phyloP scores from a whole-genome alignment of 176 grass and related monocot species.

The Musa acuminata region DNA sequence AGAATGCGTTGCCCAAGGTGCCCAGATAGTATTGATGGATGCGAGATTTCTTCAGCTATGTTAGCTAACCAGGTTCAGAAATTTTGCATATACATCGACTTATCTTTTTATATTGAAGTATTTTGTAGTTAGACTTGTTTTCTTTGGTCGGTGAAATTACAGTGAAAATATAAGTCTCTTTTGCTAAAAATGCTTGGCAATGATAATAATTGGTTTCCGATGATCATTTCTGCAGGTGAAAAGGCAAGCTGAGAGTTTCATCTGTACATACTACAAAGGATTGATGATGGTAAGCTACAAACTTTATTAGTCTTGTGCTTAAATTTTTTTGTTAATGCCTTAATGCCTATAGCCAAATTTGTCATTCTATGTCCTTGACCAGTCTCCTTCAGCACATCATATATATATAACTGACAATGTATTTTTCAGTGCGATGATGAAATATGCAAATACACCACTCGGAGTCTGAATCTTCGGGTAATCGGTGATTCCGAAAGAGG shows the following conservation, averaged over 20 bases:
- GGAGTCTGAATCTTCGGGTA: conserved; percentile 68
- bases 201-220: conserved; percentile 16
- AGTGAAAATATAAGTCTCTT: not conserved
- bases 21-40: conserved; percentile 44
- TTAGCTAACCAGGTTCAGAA: conserved; percentile 76
- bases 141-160: not conserved
- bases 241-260: conserved; percentile 89
- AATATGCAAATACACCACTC: conserved; percentile 69
- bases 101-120: not conserved
- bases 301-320: conserved; percentile 4
- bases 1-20: conserved; percentile 75
- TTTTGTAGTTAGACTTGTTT: not conserved
- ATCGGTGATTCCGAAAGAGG: conserved; percentile 80
- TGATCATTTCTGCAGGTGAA: conserved; percentile 50
- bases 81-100: not conserved
- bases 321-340: not conserved
- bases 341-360: not conserved
- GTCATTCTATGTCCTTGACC: not conserved
- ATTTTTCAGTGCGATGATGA: conserved; percentile 76
- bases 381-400: conserved; percentile 3
- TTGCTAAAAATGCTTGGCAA: not conserved
- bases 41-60: conserved; percentile 50
- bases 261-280: conserved; percentile 72
- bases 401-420: not conserved
- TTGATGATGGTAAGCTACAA: conserved; percentile 52